Conservation (phyloP, 768 basidiomycete species). For the Hirschioporus abietinus region DNA sequence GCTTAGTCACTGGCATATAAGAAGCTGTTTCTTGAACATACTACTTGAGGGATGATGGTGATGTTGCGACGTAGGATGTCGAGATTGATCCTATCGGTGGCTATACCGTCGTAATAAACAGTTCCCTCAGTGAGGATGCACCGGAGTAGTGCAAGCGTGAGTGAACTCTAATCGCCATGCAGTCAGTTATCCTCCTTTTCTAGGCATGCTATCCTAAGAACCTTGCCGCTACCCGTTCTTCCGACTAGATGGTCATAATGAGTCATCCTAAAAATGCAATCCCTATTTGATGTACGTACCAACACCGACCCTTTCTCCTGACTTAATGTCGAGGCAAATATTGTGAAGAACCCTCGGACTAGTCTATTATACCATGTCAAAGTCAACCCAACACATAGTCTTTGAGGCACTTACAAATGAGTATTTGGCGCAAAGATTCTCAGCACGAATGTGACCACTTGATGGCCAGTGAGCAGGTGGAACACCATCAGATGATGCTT, state of each 20-base stretch:
- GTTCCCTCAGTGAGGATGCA: conserved; percentile 49
- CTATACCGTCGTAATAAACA: conserved; percentile 46
- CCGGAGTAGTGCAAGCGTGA: conserved; percentile 42
- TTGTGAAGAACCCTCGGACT: conserved; percentile 54
- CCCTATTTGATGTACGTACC: conserved; percentile 17
- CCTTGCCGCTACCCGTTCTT: conserved; percentile 35
- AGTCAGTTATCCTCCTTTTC: conserved; percentile 42
- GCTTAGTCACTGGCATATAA: neutral
- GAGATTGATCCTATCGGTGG: conserved; percentile 43
- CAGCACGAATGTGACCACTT: conserved; percentile 37
- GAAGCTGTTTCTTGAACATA: conserved; percentile 20
- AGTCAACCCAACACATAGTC: neutral
- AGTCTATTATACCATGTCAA: conserved; percentile 17
- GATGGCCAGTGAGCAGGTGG: conserved; percentile 53
- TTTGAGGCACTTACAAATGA: conserved; percentile 11
- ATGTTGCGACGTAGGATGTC: conserved; percentile 47
- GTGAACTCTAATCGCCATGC: conserved; percentile 36
- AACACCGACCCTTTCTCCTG: conserved; percentile 56
- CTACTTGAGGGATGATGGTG: conserved; percentile 56
- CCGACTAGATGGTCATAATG: conserved; percentile 24
- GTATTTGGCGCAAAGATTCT: conserved; percentile 39
- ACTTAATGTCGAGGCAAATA: conserved; percentile 44
- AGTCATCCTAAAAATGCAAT: neutral
- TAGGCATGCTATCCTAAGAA: conserved; percentile 31
- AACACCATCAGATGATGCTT: conserved; percentile 25